These are phyloP conservation scores for Phaeosphaeriaceae sp. DNA, from an alignment of 2,329 filamentous ascomycete genomes.

Conservation along the genomic window DNA sequence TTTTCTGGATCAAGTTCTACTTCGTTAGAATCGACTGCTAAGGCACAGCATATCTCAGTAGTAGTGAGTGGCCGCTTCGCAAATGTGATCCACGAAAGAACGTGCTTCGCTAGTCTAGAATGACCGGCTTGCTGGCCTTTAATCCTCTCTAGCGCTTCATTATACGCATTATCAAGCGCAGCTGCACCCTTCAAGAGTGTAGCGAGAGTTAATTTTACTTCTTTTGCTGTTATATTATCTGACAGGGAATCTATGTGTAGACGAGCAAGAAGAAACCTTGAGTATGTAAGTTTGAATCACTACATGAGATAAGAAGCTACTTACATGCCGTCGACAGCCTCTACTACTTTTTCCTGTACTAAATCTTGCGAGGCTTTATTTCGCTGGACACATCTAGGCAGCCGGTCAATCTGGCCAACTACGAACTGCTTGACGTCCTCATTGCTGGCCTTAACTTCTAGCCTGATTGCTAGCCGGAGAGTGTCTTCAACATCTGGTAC, in stretches of 20 bases:
- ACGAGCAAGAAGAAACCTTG: too few relatives aligned
- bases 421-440: constrained; percentile 24
- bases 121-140: constrained; percentile 42
- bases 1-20: too few relatives aligned
- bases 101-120: constrained; percentile 43
- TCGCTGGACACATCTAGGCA: constrained; percentile 21
- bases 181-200: not conserved
- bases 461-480: constrained; percentile 6
- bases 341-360: constrained; percentile 20
- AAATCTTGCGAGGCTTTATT: constrained; percentile 13
- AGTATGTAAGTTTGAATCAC: too few relatives aligned
- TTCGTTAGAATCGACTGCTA: too few relatives aligned
- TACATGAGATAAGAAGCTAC: too few relatives aligned
- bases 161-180: constrained; percentile 13
- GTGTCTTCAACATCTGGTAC: constrained; percentile 13
- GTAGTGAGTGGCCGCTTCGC: too few relatives aligned
- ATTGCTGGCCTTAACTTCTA: constrained; percentile 23
- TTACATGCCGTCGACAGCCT: too few relatives aligned
- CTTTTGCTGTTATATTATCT: not conserved
- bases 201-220: not conserved
- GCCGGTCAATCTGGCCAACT: constrained; percentile 11
- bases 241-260: too few relatives aligned
- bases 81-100: constrained; percentile 20
- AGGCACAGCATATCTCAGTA: too few relatives aligned
- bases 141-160: constrained; percentile 41